phyloP scores from a whole-genome alignment of 2,329 filamentous ascomycete species.

The Cladosporium sp. region DNA sequence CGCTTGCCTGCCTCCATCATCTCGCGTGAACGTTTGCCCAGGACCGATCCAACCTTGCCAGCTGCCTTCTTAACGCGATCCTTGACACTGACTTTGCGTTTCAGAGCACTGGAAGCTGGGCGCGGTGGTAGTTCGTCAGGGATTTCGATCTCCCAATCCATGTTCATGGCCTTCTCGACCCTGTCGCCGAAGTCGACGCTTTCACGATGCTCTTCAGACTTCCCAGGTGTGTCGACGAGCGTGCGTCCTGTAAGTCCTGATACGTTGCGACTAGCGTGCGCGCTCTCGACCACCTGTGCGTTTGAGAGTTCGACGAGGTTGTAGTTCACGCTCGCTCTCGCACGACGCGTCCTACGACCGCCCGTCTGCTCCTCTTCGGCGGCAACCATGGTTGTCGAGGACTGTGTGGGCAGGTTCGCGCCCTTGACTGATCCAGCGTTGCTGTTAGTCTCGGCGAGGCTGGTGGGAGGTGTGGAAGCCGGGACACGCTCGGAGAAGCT shows the following conservation, averaged over 20 bases:
- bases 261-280: conserved; percentile 46
- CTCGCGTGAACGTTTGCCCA: conserved; percentile 40
- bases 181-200: conserved; percentile 32
- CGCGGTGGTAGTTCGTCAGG: conserved; percentile 18
- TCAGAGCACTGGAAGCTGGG: conserved; percentile 13
- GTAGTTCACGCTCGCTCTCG: conserved; percentile 61
- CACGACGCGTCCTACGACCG: conserved; percentile 55
- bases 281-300: conserved; percentile 26
- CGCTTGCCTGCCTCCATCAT: conserved; percentile 41
- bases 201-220: conserved; percentile 22
- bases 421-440: conserved; percentile 41
- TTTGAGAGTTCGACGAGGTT: conserved; percentile 48
- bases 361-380: conserved; percentile 24
- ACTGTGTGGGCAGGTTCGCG: conserved; percentile 27
- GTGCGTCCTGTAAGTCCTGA: conserved; percentile 38
- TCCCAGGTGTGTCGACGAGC: conserved; percentile 27
- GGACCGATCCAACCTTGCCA: conserved; percentile 31
- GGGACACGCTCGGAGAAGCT: conserved; percentile 53
- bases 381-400: conserved; percentile 30
- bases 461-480: conserved; percentile 67
- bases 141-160: conserved; percentile 40
- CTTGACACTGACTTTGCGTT: conserved; percentile 32
- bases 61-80: conserved; percentile 35
- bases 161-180: conserved; percentile 48
- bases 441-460: conserved; percentile 62